Percentiles rank a stretch among this genome's conserved stretches.
Conservation (phyloP, 2,329 filamentous ascomycete genomes). For the Bimuria novae-zelandiae region DNA sequence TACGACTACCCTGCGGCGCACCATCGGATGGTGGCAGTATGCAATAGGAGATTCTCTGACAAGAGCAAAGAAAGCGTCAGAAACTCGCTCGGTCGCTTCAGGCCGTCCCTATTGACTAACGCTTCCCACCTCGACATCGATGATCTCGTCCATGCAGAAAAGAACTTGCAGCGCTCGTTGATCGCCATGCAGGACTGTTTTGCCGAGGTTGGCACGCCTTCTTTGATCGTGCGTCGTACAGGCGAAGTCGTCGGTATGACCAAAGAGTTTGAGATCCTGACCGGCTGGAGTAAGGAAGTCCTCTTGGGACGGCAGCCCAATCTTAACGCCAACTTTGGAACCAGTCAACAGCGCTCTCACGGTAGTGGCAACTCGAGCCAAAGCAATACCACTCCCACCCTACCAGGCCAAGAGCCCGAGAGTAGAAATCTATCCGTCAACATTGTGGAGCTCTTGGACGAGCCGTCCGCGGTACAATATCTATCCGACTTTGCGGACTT, state of each 20-base stretch:
- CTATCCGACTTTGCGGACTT: constrained; percentile 94
- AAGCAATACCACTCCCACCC: constrained; percentile 53
- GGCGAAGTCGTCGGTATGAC: constrained; percentile 95
- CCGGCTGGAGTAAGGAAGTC: constrained; percentile 90
- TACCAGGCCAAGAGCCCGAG: constrained; percentile 39
- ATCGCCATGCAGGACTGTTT: constrained; percentile 94
- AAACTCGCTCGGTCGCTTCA: constrained; percentile 83
- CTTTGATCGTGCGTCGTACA: constrained; percentile 86
- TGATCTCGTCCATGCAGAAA: constrained; percentile 96
- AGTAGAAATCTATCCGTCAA: constrained; percentile 74
- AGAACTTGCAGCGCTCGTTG: constrained; percentile 89
- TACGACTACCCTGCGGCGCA: constrained; percentile 91
- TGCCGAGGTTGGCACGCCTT: constrained; percentile 84
- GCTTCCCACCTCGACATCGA: constrained; percentile 85
- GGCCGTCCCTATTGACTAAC: constrained; percentile 90
- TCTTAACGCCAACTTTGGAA: constrained; percentile 78
- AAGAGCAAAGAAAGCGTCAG: constrained; percentile 78
- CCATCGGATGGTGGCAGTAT: constrained; percentile 83
- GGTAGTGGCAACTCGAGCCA: constrained; percentile 46
- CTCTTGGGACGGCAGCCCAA: constrained; percentile 87
- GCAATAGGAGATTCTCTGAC: constrained; percentile 76
- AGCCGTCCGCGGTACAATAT: constrained; percentile 90
- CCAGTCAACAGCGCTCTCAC: constrained; percentile 43
- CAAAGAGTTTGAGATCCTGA: constrained; percentile 95
- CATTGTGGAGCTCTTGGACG: constrained; percentile 88